Percentiles rank a stretch among this genome's conserved stretches.
phyloP scores from a whole-genome alignment of 2,329 filamentous ascomycete genomes.

The Phaeosphaeria sp. region DNA sequence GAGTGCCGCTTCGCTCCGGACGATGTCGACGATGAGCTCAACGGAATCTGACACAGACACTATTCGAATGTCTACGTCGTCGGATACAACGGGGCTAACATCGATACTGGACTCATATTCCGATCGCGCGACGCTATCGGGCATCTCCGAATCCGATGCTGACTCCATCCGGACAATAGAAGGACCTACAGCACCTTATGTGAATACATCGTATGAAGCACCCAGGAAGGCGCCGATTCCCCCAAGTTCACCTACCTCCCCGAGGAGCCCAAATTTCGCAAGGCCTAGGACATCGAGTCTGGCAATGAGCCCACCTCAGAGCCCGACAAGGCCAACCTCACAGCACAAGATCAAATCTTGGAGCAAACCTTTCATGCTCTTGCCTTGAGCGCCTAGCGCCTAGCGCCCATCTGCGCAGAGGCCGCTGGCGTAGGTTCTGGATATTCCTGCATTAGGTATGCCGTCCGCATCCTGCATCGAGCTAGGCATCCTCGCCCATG shows the following conservation, averaged over 20 bases:
- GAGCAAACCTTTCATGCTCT: slow-evolving; percentile 39
- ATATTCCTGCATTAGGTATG: slow-evolving; percentile 6
- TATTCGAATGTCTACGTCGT: slow-evolving; percentile 32
- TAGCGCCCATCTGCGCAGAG: background rate
- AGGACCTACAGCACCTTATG: slow-evolving; percentile 12
- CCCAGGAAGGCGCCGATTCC: slow-evolving; percentile 22
- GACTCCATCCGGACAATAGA: slow-evolving; percentile 37
- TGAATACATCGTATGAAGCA: slow-evolving; percentile 22
- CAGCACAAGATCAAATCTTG: slow-evolving; percentile 32
- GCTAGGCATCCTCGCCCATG: slow-evolving; percentile 8
- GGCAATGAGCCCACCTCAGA: slow-evolving; percentile 16
- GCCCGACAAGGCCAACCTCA: slow-evolving; percentile 21
- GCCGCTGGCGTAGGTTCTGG: background rate
- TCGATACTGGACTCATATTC: slow-evolving; percentile 41
- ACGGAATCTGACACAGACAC: slow-evolving; percentile 38
- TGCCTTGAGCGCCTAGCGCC: slow-evolving; percentile 27
- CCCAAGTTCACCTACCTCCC: slow-evolving; percentile 24
- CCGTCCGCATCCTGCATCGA: slow-evolving; percentile 9
- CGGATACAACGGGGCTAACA: slow-evolving; percentile 26
- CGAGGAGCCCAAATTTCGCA: slow-evolving; percentile 8
- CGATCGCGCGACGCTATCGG: slow-evolving; percentile 38
- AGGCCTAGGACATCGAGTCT: slow-evolving; percentile 11
- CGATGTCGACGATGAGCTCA: slow-evolving; percentile 33
- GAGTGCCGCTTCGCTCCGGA: slow-evolving; percentile 34
- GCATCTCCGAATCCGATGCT: slow-evolving; percentile 38